Conservation (phyloP, 495 filamentous ascomycete species). For the Aspergillus bridgeri region DNA sequence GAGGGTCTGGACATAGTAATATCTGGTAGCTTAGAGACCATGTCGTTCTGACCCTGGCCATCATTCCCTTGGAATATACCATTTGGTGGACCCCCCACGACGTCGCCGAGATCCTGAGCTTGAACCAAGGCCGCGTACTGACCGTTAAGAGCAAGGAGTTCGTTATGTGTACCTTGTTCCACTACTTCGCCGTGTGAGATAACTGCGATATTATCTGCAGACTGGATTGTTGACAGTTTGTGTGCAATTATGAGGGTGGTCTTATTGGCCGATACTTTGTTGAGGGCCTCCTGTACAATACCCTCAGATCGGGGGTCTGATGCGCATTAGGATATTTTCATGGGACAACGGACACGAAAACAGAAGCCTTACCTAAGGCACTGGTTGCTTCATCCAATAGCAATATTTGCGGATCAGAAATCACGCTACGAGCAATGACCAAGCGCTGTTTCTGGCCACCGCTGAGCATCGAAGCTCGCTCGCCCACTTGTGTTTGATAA, state of each 20-base stretch:
- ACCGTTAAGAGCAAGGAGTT: constrained; percentile 32
- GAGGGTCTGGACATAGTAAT: constrained; percentile 14
- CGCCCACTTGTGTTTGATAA: constrained; percentile 23
- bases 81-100: too few species aligned
- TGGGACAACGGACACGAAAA: constrained; percentile 30
- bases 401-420: constrained; percentile 73
- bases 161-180: constrained; percentile 45
- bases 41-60: too few species aligned
- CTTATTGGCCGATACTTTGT: constrained; percentile 18
- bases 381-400: constrained; percentile 49
- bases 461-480: constrained; percentile 22
- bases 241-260: constrained; percentile 43
- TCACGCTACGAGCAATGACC: constrained; percentile 65
- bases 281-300: constrained; percentile 37
- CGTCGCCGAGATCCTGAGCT: constrained; percentile 16
- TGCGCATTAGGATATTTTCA: constrained; percentile 34
- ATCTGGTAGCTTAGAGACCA: too few species aligned
- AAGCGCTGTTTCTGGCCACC: constrained; percentile 54
- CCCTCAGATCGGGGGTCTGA: constrained; percentile 38
- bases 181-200: constrained; percentile 39
- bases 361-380: constrained; percentile 30
- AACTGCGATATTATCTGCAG: constrained; percentile 49
- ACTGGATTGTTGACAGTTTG: constrained; percentile 46
- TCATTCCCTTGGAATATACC: too few species aligned
- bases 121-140: constrained; percentile 37